Conservation (phyloP, 192 early-diverging fungal species). For the Coemansia sp. region DNA sequence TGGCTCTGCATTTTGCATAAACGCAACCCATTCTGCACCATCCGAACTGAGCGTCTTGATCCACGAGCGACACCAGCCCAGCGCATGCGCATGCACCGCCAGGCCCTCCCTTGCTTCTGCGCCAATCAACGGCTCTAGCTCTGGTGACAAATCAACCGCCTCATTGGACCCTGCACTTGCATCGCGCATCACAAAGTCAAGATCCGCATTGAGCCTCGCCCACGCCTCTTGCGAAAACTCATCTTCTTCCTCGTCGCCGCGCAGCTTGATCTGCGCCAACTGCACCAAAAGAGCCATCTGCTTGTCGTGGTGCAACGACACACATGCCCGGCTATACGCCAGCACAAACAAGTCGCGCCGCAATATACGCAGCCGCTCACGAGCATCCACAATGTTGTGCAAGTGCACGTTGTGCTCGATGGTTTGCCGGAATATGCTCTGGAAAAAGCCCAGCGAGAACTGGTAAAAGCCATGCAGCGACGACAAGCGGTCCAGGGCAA, state of each 20-base stretch:
- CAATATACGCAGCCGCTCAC: conserved; percentile 71
- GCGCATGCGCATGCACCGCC: conserved; percentile 20
- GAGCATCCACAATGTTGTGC: conserved; percentile 63
- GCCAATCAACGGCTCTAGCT: conserved; percentile 23
- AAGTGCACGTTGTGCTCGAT: conserved; percentile 76
- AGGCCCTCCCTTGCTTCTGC: conserved; percentile 21
- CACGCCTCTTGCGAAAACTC: conserved; percentile 37
- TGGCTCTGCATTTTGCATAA: conserved; percentile 21
- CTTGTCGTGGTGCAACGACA: conserved; percentile 88
- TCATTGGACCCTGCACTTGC: not conserved
- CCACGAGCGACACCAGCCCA: conserved; percentile 49
- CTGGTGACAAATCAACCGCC: conserved; percentile 14
- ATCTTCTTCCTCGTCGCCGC: conserved; percentile 51
- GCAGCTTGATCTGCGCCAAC: conserved; percentile 83
- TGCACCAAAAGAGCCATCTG: conserved; percentile 86
- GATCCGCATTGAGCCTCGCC: conserved; percentile 42
- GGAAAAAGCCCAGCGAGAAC: conserved; percentile 97
- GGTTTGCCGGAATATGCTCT: conserved; percentile 84
- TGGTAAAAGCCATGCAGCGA: conserved; percentile 93
- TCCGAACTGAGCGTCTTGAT: conserved; percentile 8
- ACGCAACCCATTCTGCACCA: conserved; percentile 16
- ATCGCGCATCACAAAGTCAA: conserved; percentile 48
- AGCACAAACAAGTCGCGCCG: conserved; percentile 80
- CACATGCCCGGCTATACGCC: conserved; percentile 75
- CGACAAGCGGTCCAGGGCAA: conserved; percentile 93